Conservation (phyloP, 352 stramenopile species). For the Plasmopara muralis region DNA sequence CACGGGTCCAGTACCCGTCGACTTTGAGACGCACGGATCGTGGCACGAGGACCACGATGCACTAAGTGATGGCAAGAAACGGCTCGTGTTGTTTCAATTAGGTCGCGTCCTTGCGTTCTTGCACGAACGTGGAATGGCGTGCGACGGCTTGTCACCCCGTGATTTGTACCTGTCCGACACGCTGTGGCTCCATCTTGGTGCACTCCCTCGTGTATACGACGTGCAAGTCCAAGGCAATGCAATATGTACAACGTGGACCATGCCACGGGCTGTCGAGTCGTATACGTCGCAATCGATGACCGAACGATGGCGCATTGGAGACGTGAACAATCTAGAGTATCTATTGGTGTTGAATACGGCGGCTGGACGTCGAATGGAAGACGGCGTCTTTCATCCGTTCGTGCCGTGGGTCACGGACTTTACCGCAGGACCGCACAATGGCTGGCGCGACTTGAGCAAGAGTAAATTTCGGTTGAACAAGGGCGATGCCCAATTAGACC, state of each 20-base stretch:
- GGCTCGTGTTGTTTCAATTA: constrained; percentile 67
- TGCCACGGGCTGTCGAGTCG: constrained; percentile 15
- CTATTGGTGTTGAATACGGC: constrained; percentile 89
- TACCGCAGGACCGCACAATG: constrained; percentile 25
- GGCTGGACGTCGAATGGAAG: constrained; percentile 74
- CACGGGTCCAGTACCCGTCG: constrained; percentile 22
- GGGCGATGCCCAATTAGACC: constrained; percentile 89
- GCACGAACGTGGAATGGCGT: constrained; percentile 34
- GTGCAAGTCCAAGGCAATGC: not conserved
- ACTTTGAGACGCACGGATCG: constrained; percentile 16
- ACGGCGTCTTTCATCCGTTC: constrained; percentile 86
- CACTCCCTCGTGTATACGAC: constrained; percentile 24
- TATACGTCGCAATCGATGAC: constrained; percentile 47
- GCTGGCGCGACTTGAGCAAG: constrained; percentile 87
- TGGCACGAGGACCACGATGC: constrained; percentile 19
- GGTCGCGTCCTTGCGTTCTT: constrained; percentile 37
- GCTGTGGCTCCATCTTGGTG: constrained; percentile 42
- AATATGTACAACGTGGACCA: not conserved
- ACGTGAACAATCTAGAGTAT: constrained; percentile 92
- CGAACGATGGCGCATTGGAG: constrained; percentile 82
- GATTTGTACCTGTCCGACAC: constrained; percentile 44
- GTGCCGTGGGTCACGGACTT: constrained; percentile 96
- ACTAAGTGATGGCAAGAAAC: constrained; percentile 50
- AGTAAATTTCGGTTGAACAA: constrained; percentile 95
- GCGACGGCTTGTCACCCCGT: constrained; percentile 33